Conservation (phyloP, 495 filamentous ascomycete genomes). For the Choiromyces venosus region DNA sequence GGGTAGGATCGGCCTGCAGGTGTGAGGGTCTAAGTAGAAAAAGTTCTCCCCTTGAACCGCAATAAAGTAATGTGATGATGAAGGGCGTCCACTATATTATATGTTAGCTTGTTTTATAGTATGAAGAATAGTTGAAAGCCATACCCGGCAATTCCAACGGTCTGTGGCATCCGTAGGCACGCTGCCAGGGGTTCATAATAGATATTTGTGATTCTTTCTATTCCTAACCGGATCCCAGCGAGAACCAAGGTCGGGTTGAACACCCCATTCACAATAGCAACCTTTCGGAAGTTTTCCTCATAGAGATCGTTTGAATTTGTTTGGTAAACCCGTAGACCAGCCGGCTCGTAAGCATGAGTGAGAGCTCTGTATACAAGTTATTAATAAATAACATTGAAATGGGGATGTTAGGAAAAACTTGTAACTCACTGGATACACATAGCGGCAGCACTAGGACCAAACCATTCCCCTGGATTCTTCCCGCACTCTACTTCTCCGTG, state of each 20-base stretch:
- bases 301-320: slow-evolving; percentile 90
- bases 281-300: slow-evolving; percentile 72
- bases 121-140: slow-evolving; percentile 23
- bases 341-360: slow-evolving; percentile 53
- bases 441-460: slow-evolving; percentile 97
- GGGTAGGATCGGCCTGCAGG: slow-evolving; percentile 28
- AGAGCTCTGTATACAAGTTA: slow-evolving; percentile 56
- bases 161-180: slow-evolving; percentile 75
- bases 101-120: neutral
- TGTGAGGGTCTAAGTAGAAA: slow-evolving; percentile 94
- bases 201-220: slow-evolving; percentile 84
- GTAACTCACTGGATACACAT: slow-evolving; percentile 79
- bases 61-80: slow-evolving; percentile 92
- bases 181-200: slow-evolving; percentile 87
- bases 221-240: slow-evolving; percentile 79
- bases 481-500: slow-evolving; percentile 84
- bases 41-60: slow-evolving; percentile 83
- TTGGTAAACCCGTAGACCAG: slow-evolving; percentile 71
- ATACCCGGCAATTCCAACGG: slow-evolving; percentile 92
- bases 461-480: slow-evolving; percentile 96
- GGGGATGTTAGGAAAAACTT: neutral
- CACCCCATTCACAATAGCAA: slow-evolving; percentile 58
- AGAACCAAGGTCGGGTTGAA: slow-evolving; percentile 85
- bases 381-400: neutral
- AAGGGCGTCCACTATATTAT: slow-evolving; percentile 70